Evolutionary conservation across 1,284 basidiomycete genomes (phyloP), one percentile per base, ranked within the genome.

Genomic region (Inonotus hispidus): DNA sequence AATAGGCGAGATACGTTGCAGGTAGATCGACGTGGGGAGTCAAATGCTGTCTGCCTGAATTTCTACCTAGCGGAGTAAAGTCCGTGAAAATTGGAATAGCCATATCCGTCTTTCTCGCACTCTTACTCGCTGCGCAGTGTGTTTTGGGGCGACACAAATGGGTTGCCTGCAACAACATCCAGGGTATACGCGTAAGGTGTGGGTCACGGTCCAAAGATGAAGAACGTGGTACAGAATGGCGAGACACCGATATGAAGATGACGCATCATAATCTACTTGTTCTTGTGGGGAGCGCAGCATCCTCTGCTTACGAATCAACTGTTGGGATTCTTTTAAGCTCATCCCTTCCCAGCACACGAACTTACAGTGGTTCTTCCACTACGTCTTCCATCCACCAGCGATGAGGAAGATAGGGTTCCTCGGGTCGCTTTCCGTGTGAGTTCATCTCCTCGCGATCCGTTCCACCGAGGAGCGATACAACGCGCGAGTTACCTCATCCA

Each of bases 301-400:
- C 92, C 91, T 0, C 75, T 91, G 55, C 73, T 92, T 47, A 85
- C 83, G 35, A 85, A 86, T 69, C 70, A 70, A 43, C 64, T 91
- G 8, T 77, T 83, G 13, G 63, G 72, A 10, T 70, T 74, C 54
- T 70, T n/a, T 89, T 53, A 79, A 73, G 57, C 75, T 89, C 64
- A 79, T 76, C 13, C 78, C 84, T n/a, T 73, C 79, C 25, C 80
- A 85, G 66, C 82, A 90, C 67, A 80, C 79, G 53, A 78, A 87
- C 66, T 74, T 89, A 19, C 83, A 82, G 60, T 95, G 90, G 89
- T 92, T 93, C 73, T 77, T 93, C 66, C 82, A 91, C 66, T 98
- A 96, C 74, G 79, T 98, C 63, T 90, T 92, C 70, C 92, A 98
- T 69, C 87, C 93, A 1, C 91, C 93, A 0, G 93, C 92, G 1